These are phyloP conservation scores for Rhizopogon parksii DNA, from an alignment of 1,284 basidiomycete genomes.

Conservation along the genomic window DNA sequence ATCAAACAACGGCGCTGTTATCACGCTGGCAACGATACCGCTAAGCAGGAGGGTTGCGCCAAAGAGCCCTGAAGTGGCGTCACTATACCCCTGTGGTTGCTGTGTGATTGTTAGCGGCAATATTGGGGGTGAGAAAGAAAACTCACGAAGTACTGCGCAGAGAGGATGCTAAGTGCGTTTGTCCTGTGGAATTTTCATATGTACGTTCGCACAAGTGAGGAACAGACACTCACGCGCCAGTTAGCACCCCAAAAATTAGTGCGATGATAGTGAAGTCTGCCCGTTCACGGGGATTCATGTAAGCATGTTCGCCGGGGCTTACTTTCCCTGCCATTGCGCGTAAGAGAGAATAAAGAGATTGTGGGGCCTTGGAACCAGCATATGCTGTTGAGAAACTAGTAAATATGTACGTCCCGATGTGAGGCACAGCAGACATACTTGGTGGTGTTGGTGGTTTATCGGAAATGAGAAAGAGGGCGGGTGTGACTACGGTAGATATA, in stretches of 20 bases:
- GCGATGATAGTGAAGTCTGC: constrained; percentile 59
- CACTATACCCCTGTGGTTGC: constrained; percentile 69
- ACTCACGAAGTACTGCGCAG: constrained; percentile 59
- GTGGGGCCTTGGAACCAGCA: constrained; percentile 52
- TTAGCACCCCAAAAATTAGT: constrained; percentile 55
- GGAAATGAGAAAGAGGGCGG: constrained; percentile 50
- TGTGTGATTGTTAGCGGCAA: constrained; percentile 21
- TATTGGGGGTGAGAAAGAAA: background rate
- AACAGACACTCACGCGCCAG: constrained; percentile 45
- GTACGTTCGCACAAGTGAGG: background rate
- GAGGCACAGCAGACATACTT: constrained; percentile 38
- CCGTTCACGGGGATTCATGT: constrained; percentile 59
- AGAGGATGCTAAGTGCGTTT: constrained; percentile 55
- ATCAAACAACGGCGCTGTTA: constrained; percentile 70
- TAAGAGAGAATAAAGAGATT: constrained; percentile 46
- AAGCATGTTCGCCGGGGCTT: constrained; percentile 32
- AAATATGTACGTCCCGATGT: background rate
- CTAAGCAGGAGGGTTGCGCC: constrained; percentile 61
- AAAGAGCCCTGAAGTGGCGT: constrained; percentile 57
- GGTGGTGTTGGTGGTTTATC: constrained; percentile 65
- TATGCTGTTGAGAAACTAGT: constrained; percentile 39
- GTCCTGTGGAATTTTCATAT: constrained; percentile 25
- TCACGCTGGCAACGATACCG: constrained; percentile 59
- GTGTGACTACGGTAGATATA: constrained; percentile 54
- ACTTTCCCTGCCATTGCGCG: constrained; percentile 49